Evolutionary conservation across 1,284 basidiomycete species (phyloP).

Genomic region (Fistulinella cinereoalba): DNA sequence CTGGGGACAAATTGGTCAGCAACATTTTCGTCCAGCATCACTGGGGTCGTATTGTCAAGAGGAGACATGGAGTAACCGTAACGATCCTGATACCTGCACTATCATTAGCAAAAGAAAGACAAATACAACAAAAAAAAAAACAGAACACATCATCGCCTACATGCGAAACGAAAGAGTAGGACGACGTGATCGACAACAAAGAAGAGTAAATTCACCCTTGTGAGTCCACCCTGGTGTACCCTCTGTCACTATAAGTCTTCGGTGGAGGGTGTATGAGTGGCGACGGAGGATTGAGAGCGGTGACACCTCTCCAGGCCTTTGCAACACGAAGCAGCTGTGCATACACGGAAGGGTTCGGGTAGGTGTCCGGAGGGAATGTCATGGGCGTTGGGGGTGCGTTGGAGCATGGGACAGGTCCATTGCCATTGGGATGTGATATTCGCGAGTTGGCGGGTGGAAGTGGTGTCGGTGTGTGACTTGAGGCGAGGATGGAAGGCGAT

Average conservation of each 20-base stretch:
- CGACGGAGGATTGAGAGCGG: constrained; percentile 48
- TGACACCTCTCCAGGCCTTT: constrained; percentile 64
- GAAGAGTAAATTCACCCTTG: constrained; percentile 28
- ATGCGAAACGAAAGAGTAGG: constrained; percentile 8
- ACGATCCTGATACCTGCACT: constrained; percentile 24
- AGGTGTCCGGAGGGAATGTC: constrained; percentile 40
- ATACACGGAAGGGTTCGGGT: constrained; percentile 47
- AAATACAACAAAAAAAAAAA: constrained; percentile 13
- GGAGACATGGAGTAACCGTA: constrained; percentile 35
- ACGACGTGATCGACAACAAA: not conserved
- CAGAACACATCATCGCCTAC: constrained; percentile 14
- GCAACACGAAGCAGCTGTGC: constrained; percentile 57
- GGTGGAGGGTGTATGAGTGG: constrained; percentile 22
- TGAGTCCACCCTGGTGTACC: constrained; percentile 24
- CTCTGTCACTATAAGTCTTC: constrained; percentile 21
- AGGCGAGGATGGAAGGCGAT: constrained; percentile 16
- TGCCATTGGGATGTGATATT: constrained; percentile 18
- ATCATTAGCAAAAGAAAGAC: constrained; percentile 22
- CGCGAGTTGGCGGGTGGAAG: constrained; percentile 14
- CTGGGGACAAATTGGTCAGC: constrained; percentile 19
- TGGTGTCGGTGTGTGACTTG: constrained; percentile 15
- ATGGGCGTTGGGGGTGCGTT: constrained; percentile 17
- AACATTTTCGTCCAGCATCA: constrained; percentile 25
- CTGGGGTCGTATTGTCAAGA: constrained; percentile 31
- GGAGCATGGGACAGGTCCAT: constrained; percentile 2